Conservation (phyloP, 257 asterid species). For the Cordia subcordata region DNA sequence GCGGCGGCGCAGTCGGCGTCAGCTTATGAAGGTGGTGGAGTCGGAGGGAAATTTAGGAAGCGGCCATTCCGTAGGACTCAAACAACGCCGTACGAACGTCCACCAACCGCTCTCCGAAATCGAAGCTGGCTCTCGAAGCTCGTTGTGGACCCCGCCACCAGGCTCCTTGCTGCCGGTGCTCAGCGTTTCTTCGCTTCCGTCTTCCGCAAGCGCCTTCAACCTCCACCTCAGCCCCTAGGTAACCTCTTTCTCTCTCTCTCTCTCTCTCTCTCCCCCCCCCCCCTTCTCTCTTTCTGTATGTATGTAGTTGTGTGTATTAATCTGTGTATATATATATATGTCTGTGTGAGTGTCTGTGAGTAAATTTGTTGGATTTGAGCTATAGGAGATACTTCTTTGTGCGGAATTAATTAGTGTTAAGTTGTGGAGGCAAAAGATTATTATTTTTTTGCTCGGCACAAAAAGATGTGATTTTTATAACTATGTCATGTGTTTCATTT, state of each 20-base stretch:
- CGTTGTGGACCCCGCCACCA: conserved; percentile 83
- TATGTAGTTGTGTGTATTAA: not conserved
- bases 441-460: no score
- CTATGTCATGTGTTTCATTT: not conserved
- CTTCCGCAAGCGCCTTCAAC: conserved; percentile 51
- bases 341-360: no score
- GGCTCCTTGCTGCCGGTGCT: conserved; percentile 59
- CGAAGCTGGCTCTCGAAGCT: conserved; percentile 71
- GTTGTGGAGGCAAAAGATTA: not conserved
- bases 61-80: conserved; percentile 45
- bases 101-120: conserved; percentile 33
- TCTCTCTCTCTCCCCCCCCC: no score
- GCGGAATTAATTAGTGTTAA: not conserved
- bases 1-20: not conserved
- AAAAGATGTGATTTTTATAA: no score
- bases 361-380: not conserved
- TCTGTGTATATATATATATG: no score
- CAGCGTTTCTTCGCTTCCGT: conserved; percentile 57
- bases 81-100: conserved; percentile 87
- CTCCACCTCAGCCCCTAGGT: conserved; percentile 21
- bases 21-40: conserved; percentile 34
- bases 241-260: not conserved
- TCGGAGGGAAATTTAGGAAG: conserved; percentile 78
- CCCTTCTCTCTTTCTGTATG: not conserved
- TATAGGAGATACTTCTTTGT: not conserved